Evolutionary conservation across 192 early-diverging fungal genomes (phyloP).

Genomic region (Podila horticola): DNA sequence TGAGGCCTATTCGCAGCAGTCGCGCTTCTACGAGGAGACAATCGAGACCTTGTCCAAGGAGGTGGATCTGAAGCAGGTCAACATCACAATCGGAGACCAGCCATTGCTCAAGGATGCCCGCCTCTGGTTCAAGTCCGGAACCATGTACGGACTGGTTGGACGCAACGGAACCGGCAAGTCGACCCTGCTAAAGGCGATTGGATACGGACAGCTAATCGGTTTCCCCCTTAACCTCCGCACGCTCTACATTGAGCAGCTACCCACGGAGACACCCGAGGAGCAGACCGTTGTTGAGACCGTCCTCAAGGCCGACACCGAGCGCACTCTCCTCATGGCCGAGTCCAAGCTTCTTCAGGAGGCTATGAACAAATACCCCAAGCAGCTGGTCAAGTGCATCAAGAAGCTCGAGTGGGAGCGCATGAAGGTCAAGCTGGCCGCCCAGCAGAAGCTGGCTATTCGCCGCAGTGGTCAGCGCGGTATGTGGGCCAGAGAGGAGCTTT

Average conservation of each 20-base stretch:
- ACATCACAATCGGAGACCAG: constrained; percentile 73
- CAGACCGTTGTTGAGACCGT: constrained; percentile 70
- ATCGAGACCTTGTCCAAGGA: constrained; percentile 82
- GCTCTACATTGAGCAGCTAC: constrained; percentile 86
- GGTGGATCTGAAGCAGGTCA: constrained; percentile 81
- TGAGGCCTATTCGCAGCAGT: constrained; percentile 80
- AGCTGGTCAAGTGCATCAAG: constrained; percentile 54
- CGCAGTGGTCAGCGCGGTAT: constrained; percentile 74
- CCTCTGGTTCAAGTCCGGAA: constrained; percentile 79
- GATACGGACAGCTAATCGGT: constrained; percentile 73
- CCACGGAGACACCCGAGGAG: constrained; percentile 57
- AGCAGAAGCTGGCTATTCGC: constrained; percentile 69
- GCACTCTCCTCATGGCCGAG: constrained; percentile 61
- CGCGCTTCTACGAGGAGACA: constrained; percentile 88
- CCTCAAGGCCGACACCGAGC: constrained; percentile 70
- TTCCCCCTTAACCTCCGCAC: constrained; percentile 84
- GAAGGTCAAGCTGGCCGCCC: constrained; percentile 54
- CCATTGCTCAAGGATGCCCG: constrained; percentile 81
- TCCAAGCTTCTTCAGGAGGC: constrained; percentile 57
- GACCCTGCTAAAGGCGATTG: constrained; percentile 71
- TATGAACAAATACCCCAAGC: constrained; percentile 55
- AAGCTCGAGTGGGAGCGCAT: constrained; percentile 55
- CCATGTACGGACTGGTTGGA: constrained; percentile 82
- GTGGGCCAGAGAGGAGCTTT: constrained; percentile 64
- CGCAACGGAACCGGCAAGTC: constrained; percentile 86